Base-by-base conservation (phyloP, 2,329 filamentous ascomycete genomes). In the Ophiostoma novo-ulmi region DNA sequence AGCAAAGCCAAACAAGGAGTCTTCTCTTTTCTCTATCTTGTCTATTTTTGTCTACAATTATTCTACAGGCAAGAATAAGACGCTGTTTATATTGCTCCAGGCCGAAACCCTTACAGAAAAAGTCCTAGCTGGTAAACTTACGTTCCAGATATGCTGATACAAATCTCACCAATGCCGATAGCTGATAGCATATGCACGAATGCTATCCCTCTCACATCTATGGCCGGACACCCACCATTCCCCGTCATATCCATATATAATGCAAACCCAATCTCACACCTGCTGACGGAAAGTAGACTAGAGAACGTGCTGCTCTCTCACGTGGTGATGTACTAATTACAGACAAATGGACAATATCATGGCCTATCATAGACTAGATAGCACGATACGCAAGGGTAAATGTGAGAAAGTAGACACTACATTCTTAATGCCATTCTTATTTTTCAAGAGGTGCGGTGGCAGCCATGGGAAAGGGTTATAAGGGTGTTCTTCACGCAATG, bases 401-500 rank as follows among this genome's bases (percentile, higher is more conserved):
- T 58, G n/a, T 26, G 8, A 26, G 52, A 58, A 58, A 22, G 17
- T 26, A 13, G 52, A 58, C 52, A 26, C 11, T n/a, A 58, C 5
- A 11, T 5, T 11, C 3, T 31, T 11, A 1, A 26, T 31, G n/a
- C 14, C 22, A 58, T 26, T 26, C 44, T 20, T 20, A 8, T 26
- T 22, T 20, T 55, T 20, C 17, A 3, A 13, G n/a, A 58, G 52
- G 52, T 26, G 52, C 22, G 22, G 22, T 31, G 52, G 4, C 2
- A 58, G 22, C n/a, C 48, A 58, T 58, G 52, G 52, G 52, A 58
- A 26, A 58, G 52, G 52, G 52, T 58, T 58, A 14, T 58, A 58
- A 10, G 11, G 8, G 8, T 58, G 52, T 31, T 14, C 22, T 58
- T 58, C 17, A 48, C 44, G 17, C 8, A 6, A 5, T 17, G 44